A percentile compares a stretch with the other conserved stretches of the same genome.
phyloP scores from a whole-genome alignment of 805 yeast genomes.

The Nakazawaea wickerhamii region DNA sequence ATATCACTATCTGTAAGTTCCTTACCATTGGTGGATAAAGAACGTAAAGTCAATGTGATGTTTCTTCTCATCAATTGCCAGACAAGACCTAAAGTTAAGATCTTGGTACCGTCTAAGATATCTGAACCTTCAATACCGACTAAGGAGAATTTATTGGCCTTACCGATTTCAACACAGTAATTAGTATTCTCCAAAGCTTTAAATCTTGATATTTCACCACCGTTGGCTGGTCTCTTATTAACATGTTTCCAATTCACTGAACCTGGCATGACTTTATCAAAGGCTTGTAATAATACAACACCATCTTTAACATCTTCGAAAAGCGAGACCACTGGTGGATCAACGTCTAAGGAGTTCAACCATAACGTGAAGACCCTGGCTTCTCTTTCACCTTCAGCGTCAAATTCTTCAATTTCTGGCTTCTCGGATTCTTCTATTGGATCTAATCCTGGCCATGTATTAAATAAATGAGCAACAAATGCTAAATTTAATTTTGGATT shows the following conservation, averaged over 20 bases:
- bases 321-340: constrained; percentile 85
- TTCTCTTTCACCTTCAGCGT: constrained; percentile 99
- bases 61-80: constrained; percentile 99
- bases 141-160: constrained; percentile 83
- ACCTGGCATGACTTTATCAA: constrained; percentile 93
- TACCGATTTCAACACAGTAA: constrained; percentile 96
- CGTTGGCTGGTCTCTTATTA: constrained; percentile 76
- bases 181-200: constrained; percentile 97
- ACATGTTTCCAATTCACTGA: constrained; percentile 73
- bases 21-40: constrained; percentile 65
- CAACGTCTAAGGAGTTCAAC: constrained; percentile 94
- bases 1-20: constrained; percentile 82
- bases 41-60: constrained; percentile 76
- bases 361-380: constrained; percentile 97
- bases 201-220: constrained; percentile 77
- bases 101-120: constrained; percentile 87
- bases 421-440: constrained; percentile 89
- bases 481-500: constrained; percentile 96
- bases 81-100: constrained; percentile 85
- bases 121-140: constrained; percentile 99
- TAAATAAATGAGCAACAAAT: constrained; percentile 94
- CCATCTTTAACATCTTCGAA: constrained; percentile 97
- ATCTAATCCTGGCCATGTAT: constrained; percentile 94
- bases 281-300: constrained; percentile 81
- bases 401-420: constrained; percentile 95